Evolutionary conservation across 352 stramenopile genomes (phyloP), one percentile per base, ranked within the genome.

Genomic region (Albugo laibachii): DNA sequence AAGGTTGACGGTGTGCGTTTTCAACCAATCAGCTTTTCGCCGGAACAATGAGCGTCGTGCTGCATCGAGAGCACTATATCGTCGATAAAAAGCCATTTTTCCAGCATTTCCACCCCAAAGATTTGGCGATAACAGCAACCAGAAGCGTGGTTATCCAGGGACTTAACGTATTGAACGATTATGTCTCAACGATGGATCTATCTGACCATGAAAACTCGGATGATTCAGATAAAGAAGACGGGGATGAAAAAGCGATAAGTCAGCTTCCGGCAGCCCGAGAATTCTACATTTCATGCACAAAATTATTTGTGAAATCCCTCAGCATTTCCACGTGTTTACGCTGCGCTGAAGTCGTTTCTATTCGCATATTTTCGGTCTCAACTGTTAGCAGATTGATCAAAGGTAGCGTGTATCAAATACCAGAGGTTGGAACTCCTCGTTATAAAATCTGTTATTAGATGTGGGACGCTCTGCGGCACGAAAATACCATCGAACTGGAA

Each of bases 11-110:
- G 8, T 8, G 24, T 8, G 8, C 3, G 3, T 3, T 31, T 31
- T 31, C 24, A 31, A 31, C 24, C 24, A 31, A 31, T 31, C 24
- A 31, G 24, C 3, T 31, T 31, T 8, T 31, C 8, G 24, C 24
- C 24, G 24, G 24, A 31, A 43, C 3, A 10, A 83, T 85, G 73
- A 85, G 73, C 54, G 57, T 80, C 19, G 57, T 62, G 36, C 63
- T 58, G 50, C 53, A 64, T 36, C 66, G 74, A 47, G 78, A 79
- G 57, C 61, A 69, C 52, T 86, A 85, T 59, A 36, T 89, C 55
- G 73, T 53, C 58, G 76, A 89, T 61, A 83, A 89, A 60, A 89
- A 89, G 58, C 70, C 76, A 41, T 89, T 72, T 52, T 80, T 80
- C 48, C 79, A 83, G 54, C 76, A 89, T 53, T 84, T 89, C 47